phyloP scores from a whole-genome alignment of 345 rosid genomes.

The Salix koriyanagi region DNA sequence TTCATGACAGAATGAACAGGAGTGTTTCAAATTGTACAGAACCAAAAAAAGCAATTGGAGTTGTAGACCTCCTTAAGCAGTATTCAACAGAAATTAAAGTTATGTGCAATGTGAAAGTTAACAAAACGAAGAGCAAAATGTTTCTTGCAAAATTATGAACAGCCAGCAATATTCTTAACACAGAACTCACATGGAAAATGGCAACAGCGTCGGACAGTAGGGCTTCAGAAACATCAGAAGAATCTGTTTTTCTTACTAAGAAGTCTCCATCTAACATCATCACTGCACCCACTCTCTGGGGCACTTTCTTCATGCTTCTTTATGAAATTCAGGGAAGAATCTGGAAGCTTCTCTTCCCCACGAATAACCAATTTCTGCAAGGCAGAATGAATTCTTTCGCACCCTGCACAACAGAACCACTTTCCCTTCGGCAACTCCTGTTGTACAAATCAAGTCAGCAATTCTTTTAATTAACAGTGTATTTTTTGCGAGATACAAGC shows the following conservation, averaged over 20 bases:
- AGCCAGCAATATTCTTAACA: background rate
- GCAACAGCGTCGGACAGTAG: conserved; percentile 63
- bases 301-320: conserved; percentile 40
- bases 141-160: background rate
- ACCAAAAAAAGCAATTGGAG: background rate
- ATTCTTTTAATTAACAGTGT: background rate
- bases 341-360: conserved; percentile 78
- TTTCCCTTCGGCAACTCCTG: conserved; percentile 87
- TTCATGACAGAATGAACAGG: background rate
- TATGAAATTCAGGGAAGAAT: conserved; percentile 42
- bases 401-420: conserved; percentile 76
- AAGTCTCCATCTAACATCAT: conserved; percentile 85
- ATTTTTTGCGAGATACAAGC: background rate
- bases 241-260: conserved; percentile 51
- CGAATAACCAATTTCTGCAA: conserved; percentile 45
- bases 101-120: background rate
- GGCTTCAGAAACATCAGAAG: conserved; percentile 46
- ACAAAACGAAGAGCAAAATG: background rate
- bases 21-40: background rate
- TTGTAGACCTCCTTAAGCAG: background rate
- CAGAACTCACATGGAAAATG: conserved; percentile 67
- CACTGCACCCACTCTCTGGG: conserved; percentile 26
- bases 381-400: conserved; percentile 48
- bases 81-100: background rate
- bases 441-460: conserved; percentile 19